Evolutionary conservation across 2,329 filamentous ascomycete genomes (phyloP), one percentile per base, ranked within the genome.

Genomic region (Apiospora sp.): DNA sequence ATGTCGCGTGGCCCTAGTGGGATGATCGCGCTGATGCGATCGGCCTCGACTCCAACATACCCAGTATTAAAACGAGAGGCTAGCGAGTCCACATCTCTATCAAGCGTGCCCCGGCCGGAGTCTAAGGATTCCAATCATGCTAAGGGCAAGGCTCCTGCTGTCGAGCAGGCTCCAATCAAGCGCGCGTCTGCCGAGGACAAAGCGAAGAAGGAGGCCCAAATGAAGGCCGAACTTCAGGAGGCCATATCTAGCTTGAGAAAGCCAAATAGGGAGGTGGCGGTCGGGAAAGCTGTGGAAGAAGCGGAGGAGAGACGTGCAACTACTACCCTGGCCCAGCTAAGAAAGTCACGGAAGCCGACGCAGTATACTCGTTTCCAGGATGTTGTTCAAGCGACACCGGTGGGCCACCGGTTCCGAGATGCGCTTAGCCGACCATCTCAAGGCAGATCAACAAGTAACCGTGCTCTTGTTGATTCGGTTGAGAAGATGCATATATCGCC

Each of bases 161-260:
- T 30, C 37, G 51, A 41, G 68, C 68, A 64, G 22, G 16, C 30
- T 22, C 34, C 34, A 6, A n/a, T 41, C 68, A 61, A 87, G 74
- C 86, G 85, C 41, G 86, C 84, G 48, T 81, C 86, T 43, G 86
- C 87, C 2, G 89, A 91, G 72, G 80, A 84, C 1, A 93, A 89
- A 81, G 86, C 89, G 44, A 90, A 85, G 77, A 93, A 90, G 80
- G 92, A 92, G 78, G 91, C 91, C 3, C 82, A 88, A 30, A 87
- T 94, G 1, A 90, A 94, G 68, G 89, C 91, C 41, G 92, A 95
- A 78, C 82, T 96, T 46, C 89, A 90, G 75, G 89, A 94, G 73
- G 94, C 94, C 12, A 95, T 96, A 69, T 89, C 89, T 7, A 88
- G 91, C 13, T 81, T 96, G 58, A 92, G 93, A 80, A 94, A 92